phyloP scores from a whole-genome alignment of 768 basidiomycete species.

The Termitomyces sp. region DNA sequence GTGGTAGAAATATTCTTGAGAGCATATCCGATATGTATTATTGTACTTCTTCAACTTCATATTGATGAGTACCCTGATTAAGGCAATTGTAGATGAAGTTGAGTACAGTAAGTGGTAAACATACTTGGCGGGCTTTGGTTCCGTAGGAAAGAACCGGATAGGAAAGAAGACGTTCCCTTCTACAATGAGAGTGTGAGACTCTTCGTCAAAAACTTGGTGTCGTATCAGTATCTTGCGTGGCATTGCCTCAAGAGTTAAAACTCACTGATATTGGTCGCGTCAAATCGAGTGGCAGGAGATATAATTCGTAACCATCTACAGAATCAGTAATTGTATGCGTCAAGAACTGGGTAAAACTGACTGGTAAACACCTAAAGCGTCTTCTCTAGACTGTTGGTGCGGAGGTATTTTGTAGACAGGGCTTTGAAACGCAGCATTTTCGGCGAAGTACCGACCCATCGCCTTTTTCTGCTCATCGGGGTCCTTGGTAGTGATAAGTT shows the following conservation, averaged over 20 bases:
- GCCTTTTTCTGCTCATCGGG: conserved; percentile 46
- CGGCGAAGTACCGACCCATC: conserved; percentile 44
- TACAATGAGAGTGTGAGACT: conserved; percentile 36
- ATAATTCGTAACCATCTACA: conserved; percentile 60
- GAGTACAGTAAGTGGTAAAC: conserved; percentile 1
- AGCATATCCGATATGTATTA: conserved; percentile 37
- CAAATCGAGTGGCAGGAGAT: conserved; percentile 43
- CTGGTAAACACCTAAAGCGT: conserved; percentile 56
- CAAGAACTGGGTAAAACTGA: conserved; percentile 18
- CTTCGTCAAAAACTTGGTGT: conserved; percentile 42
- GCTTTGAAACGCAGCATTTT: conserved; percentile 54
- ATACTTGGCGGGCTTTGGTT: conserved; percentile 42
- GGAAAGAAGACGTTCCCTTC: conserved; percentile 53
- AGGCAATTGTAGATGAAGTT: neutral
- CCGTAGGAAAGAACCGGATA: conserved; percentile 41
- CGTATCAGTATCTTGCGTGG: neutral
- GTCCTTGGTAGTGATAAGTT: conserved; percentile 41
- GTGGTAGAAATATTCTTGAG: conserved; percentile 46
- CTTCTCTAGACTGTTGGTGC: conserved; percentile 46
- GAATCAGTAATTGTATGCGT: neutral
- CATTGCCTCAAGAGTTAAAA: neutral
- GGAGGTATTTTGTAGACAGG: conserved; percentile 48
- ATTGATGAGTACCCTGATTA: conserved; percentile 41
- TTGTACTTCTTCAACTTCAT: conserved; percentile 43
- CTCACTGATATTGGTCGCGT: conserved; percentile 41